A percentile compares a stretch with the other conserved stretches of the same genome.
phyloP scores from a whole-genome alignment of 2,329 filamentous ascomycete genomes.

The Fusarium marasasianum region DNA sequence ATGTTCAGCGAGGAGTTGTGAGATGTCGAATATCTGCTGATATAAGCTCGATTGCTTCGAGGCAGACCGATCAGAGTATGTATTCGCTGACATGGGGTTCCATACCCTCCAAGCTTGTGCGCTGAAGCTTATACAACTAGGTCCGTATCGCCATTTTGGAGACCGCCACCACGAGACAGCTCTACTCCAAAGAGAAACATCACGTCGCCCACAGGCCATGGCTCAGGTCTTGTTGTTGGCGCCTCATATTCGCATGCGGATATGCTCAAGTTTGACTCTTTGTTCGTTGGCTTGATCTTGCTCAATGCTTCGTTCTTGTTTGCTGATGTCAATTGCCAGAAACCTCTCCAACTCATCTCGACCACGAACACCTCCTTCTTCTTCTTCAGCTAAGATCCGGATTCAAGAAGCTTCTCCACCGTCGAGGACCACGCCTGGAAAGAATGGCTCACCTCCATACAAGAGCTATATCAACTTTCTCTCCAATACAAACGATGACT shows the following conservation, averaged over 20 bases:
- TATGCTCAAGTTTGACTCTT: conserved; percentile 84
- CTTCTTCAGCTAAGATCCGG: conserved; percentile 62
- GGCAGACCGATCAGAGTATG: conserved; percentile 71
- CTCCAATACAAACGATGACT: conserved; percentile 83
- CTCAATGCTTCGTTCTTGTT: not conserved
- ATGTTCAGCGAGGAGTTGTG: conserved; percentile 48
- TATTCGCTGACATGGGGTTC: conserved; percentile 35
- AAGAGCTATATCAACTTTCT: conserved; percentile 84
- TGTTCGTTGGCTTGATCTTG: conserved; percentile 62
- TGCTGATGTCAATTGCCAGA: conserved; percentile 50
- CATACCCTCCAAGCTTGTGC: conserved; percentile 14
- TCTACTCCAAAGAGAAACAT: conserved; percentile 61
- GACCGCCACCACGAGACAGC: conserved; percentile 63
- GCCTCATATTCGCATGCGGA: conserved; percentile 97
- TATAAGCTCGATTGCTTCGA: conserved; percentile 33
- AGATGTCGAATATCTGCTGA: conserved; percentile 37
- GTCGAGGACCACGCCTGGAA: conserved; percentile 59
- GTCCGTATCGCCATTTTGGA: conserved; percentile 90
- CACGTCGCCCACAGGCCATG: conserved; percentile 56
- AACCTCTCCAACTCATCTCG: conserved; percentile 70
- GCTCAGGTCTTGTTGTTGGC: conserved; percentile 82
- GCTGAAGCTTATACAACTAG: conserved; percentile 58
- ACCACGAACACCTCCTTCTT: conserved; percentile 80
- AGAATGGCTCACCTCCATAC: conserved; percentile 68
- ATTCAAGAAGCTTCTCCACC: conserved; percentile 66